phyloP scores from a whole-genome alignment of 2,329 filamentous ascomycete genomes.

The Apiospora rasikravindrae region DNA sequence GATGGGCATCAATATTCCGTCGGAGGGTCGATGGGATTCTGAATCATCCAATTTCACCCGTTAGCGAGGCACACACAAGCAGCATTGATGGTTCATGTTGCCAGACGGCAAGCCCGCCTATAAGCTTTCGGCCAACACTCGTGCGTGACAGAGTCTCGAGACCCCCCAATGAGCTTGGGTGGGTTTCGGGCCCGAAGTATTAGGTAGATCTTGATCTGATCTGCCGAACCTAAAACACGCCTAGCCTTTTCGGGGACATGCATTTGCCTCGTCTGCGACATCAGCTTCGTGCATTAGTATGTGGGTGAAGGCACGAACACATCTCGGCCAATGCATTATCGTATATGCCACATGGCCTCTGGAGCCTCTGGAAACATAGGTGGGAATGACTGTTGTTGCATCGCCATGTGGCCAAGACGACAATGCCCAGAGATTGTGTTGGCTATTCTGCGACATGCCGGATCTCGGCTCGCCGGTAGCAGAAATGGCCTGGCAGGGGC shows the following conservation, averaged over 20 bases:
- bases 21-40: background rate
- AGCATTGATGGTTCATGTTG: background rate
- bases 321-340: too few species aligned
- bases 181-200: too few species aligned
- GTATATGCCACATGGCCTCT: too few species aligned
- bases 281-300: background rate
- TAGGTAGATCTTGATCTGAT: background rate
- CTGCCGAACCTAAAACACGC: background rate
- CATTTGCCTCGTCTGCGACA: background rate
- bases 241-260: too few species aligned
- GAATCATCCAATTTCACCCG: background rate
- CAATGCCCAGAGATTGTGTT: background rate
- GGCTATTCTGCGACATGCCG: background rate
- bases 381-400: background rate
- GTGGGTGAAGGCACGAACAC: background rate
- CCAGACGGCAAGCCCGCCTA: background rate
- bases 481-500: background rate
- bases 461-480: background rate
- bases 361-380: background rate
- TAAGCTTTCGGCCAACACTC: background rate
- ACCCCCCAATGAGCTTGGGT: too few species aligned
- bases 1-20: too few species aligned
- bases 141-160: background rate
- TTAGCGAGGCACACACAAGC: background rate
- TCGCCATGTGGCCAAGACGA: background rate